A percentile compares a stretch with the other conserved stretches of the same genome.
Conservation (phyloP, 75 land plant species). For the Cunninghamia lanceolata region DNA sequence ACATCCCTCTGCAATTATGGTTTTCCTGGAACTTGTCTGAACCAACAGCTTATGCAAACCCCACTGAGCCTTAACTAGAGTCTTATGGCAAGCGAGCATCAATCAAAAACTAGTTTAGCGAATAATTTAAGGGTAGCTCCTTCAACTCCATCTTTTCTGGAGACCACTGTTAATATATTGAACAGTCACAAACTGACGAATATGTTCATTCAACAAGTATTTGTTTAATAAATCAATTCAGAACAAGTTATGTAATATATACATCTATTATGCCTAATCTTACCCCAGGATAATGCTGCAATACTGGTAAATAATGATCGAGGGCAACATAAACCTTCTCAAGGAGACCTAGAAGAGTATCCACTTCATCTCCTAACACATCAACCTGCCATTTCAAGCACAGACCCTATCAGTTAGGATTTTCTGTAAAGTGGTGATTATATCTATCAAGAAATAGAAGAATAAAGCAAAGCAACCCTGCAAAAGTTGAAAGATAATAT, state of each 20-base stretch:
- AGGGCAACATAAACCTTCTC: conserved; percentile 36
- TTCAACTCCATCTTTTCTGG: background rate
- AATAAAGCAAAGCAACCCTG: background rate
- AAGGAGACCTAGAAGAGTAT: conserved; percentile 39
- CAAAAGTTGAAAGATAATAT: background rate
- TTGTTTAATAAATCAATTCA: background rate
- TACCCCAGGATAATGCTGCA: conserved; percentile 46
- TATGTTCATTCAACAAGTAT: background rate
- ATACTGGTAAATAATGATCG: conserved; percentile 37
- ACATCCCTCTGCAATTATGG: background rate
- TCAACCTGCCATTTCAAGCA: conserved; percentile 39
- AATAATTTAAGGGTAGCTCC: background rate
- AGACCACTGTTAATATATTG: background rate
- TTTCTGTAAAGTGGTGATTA: background rate
- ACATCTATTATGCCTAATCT: background rate
- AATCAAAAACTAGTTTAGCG: background rate
- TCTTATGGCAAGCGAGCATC: background rate
- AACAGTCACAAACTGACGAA: background rate
- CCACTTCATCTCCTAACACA: conserved; percentile 67
- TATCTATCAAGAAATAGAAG: background rate
- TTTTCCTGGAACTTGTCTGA: background rate
- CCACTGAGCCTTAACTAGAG: background rate
- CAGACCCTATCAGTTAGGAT: background rate
- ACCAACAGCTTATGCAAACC: background rate
- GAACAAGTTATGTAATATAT: background rate